A percentile compares a stretch with the other conserved stretches of the same genome.
Evolutionary conservation across 805 yeast species (phyloP).

Genomic region (Ascoidea asiatica): DNA sequence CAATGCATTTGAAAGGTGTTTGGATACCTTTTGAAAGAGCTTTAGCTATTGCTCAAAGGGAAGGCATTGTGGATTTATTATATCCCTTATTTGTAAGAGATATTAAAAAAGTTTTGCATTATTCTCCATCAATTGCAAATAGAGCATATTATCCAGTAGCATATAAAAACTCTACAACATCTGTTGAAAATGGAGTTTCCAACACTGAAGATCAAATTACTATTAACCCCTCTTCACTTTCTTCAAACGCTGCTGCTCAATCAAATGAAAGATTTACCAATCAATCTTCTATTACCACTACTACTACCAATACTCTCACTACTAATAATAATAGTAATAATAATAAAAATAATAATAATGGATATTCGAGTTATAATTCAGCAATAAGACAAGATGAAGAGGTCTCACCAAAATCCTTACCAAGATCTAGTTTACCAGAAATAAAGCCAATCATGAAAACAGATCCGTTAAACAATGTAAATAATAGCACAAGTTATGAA

Average conservation of each 20-base stretch:
- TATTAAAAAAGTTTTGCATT: slow-evolving; percentile 25
- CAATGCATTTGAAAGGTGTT: slow-evolving; percentile 63
- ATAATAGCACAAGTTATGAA: background rate
- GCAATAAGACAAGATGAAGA: too few species aligned
- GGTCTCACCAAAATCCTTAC: too few species aligned
- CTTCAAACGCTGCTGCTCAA: background rate
- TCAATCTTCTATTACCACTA: background rate
- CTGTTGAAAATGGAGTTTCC: too few species aligned
- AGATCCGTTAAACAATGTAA: too few species aligned
- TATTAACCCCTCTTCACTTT: too few species aligned
- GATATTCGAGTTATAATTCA: too few species aligned
- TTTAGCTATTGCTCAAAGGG: slow-evolving; percentile 53
- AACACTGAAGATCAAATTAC: too few species aligned
- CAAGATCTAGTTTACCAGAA: too few species aligned
- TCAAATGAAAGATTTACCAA: background rate
- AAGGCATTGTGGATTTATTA: slow-evolving; percentile 43
- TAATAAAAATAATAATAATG: too few species aligned
- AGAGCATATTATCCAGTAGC: background rate
- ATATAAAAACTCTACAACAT: too few species aligned
- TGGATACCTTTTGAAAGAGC: slow-evolving; percentile 71
- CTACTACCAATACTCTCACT: background rate
- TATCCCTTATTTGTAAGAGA: slow-evolving; percentile 55
- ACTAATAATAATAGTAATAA: too few species aligned
- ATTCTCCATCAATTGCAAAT: background rate
- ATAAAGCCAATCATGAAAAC: too few species aligned